Conservation (phyloP, 106 monocot species). For the Allium sativum region DNA sequence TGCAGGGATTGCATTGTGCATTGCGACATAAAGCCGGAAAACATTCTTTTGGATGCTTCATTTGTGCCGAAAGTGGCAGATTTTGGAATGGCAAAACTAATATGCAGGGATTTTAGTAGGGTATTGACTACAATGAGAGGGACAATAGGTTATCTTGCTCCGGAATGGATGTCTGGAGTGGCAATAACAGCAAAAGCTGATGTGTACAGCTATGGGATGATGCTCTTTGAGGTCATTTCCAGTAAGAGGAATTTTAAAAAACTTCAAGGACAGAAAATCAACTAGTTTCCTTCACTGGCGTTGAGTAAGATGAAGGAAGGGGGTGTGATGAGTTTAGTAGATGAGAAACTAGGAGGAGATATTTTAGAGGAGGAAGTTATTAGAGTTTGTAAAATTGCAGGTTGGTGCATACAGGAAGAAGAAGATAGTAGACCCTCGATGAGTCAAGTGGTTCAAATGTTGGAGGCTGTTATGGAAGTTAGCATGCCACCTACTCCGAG, state of each 20-base stretch:
- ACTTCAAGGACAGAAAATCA: neutral
- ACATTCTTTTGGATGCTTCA: neutral
- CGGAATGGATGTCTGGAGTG: conserved; percentile 85
- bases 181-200: conserved; percentile 78
- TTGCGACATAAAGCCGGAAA: neutral
- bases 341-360: conserved; percentile 56
- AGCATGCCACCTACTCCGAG: conserved; percentile 13
- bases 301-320: conserved; percentile 63
- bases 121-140: conserved; percentile 86
- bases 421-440: conserved; percentile 45
- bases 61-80: conserved; percentile 69
- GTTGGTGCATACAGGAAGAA: conserved; percentile 74
- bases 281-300: conserved; percentile 67
- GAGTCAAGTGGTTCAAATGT: conserved; percentile 58
- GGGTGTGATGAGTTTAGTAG: conserved; percentile 53
- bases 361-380: conserved; percentile 43
- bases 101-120: conserved; percentile 54
- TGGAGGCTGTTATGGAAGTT: conserved; percentile 22
- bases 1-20: conserved; percentile 28
- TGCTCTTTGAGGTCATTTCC: conserved; percentile 67
- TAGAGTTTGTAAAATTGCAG: conserved; percentile 21
- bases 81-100: conserved; percentile 83
- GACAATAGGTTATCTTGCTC: conserved; percentile 84
- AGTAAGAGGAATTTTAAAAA: conserved; percentile 49
- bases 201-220: conserved; percentile 95